These are phyloP conservation scores for Dimargaris cristalligena DNA, from an alignment of 192 early-diverging fungal genomes.

Conservation along the genomic window DNA sequence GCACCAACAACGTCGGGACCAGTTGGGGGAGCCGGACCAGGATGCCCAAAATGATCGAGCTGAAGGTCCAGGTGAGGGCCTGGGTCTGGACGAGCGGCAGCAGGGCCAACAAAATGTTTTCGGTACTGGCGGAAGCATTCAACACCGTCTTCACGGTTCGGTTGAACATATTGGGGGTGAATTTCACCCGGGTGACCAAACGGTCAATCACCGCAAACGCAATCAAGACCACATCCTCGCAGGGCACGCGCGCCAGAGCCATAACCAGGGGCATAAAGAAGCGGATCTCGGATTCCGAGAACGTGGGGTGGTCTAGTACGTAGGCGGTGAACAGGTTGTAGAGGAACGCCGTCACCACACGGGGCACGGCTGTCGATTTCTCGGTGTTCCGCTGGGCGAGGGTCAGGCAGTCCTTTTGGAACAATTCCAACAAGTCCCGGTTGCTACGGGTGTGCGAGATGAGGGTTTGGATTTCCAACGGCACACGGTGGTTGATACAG, in stretches of 20 bases:
- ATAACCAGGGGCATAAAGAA: conserved; percentile 17
- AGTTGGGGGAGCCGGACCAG: background rate
- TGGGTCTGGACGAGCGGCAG: conserved; percentile 25
- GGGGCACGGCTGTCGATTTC: background rate
- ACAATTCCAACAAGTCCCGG: background rate
- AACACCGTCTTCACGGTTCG: conserved; percentile 18
- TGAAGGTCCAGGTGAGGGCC: background rate
- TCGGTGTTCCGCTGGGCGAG: background rate
- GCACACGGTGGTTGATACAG: no score
- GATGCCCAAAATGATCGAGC: background rate
- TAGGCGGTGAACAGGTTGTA: background rate
- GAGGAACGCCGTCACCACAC: background rate
- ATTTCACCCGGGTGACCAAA: conserved; percentile 18
- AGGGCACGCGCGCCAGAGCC: conserved; percentile 41
- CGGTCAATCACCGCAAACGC: conserved; percentile 24
- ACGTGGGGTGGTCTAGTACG: conserved; percentile 3
- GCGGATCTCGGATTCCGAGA: background rate
- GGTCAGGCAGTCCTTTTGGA: background rate
- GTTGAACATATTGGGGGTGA: conserved; percentile 20
- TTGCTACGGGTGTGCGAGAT: background rate
- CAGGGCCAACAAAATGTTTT: conserved; percentile 20
- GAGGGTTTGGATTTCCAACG: background rate
- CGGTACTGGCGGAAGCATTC: conserved; percentile 13
- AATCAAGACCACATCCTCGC: conserved; percentile 2
- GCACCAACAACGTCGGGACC: no score